phyloP scores from a whole-genome alignment of 305 asterid genomes.

The Andrographis paniculata region DNA sequence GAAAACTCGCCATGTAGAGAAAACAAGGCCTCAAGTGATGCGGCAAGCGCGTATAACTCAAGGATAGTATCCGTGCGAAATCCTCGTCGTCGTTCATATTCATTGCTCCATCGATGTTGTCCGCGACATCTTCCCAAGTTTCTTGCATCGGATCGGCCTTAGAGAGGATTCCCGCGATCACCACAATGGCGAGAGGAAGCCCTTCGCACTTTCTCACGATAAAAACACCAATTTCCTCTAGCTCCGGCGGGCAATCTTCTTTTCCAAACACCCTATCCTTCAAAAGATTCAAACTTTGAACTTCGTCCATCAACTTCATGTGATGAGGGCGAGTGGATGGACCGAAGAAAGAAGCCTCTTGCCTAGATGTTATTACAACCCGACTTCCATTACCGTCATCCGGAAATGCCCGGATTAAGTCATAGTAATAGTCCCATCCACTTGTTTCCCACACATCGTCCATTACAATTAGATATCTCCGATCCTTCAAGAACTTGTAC shows the following conservation, averaged over 20 bases:
- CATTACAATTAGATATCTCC: constrained; percentile 1
- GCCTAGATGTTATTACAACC: constrained; percentile 2
- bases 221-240: not conserved
- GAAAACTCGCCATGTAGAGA: no score
- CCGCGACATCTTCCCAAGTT: no score
- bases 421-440: not conserved
- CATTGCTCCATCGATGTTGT: no score
- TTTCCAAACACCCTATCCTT: not conserved
- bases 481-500: not conserved
- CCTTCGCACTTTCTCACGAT: constrained; percentile 10
- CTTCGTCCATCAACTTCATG: not conserved
- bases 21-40: no score
- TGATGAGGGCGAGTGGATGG: not conserved
- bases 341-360: not conserved
- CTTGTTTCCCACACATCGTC: not conserved
- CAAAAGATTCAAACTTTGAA: constrained; percentile 9
- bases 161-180: not conserved
- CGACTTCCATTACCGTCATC: not conserved
- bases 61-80: no score
- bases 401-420: no score
- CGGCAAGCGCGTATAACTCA: no score
- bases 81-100: not conserved
- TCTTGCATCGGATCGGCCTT: no score
- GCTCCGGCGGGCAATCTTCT: not conserved
- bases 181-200: constrained; percentile 2